phyloP scores from a whole-genome alignment of 306 rosid species.

The Prunus mume region DNA sequence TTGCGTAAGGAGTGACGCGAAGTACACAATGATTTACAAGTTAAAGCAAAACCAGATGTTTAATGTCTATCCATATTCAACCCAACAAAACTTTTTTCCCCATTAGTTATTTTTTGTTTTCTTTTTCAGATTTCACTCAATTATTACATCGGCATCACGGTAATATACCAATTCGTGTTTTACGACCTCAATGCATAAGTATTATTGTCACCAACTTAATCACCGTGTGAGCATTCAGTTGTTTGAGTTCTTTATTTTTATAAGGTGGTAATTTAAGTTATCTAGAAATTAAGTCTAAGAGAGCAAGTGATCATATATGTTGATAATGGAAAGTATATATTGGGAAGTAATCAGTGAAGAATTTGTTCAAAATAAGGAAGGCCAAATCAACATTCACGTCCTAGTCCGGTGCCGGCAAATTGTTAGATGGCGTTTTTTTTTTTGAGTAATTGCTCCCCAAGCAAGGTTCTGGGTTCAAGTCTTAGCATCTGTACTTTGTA shows the following conservation, averaged over 20 bases:
- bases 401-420: neutral
- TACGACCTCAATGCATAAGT: neutral
- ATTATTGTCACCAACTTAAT: too few species aligned
- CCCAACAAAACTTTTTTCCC: neutral
- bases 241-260: too few species aligned
- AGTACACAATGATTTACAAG: neutral
- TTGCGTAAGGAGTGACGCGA: conserved; percentile 6
- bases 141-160: neutral
- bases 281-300: too few species aligned
- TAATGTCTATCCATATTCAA: neutral
- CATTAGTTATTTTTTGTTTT: neutral
- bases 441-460: too few species aligned
- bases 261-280: too few species aligned
- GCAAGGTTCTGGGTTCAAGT: too few species aligned
- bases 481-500: too few species aligned
- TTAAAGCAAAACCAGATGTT: neutral
- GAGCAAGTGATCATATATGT: too few species aligned
- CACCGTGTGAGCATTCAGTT: too few species aligned
- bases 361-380: neutral
- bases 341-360: neutral
- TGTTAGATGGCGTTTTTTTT: neutral
- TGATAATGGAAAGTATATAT: too few species aligned
- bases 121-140: neutral
- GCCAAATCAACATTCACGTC: conserved; percentile 1
- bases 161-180: neutral